Percentiles rank a stretch among this genome's conserved stretches.
Evolutionary conservation across 2,329 filamentous ascomycete genomes (phyloP).

Genomic region (Stagonosporopsis chrysanthemi): DNA sequence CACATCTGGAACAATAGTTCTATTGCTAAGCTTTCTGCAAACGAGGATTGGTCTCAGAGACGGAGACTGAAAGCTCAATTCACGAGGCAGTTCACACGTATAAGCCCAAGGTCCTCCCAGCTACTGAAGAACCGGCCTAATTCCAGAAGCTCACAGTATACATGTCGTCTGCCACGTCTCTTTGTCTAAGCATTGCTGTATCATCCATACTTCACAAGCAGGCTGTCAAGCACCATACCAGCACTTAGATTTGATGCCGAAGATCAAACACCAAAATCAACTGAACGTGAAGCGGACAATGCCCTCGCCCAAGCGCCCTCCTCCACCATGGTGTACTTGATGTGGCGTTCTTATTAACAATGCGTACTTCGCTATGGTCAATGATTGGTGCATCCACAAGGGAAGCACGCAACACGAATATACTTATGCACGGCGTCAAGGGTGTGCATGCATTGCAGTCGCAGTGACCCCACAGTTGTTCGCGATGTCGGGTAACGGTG

Average conservation of each 20-base stretch:
- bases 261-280: neutral
- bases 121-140: constrained; percentile 1
- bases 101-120: neutral
- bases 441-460: neutral
- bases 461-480: constrained; percentile 4
- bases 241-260: neutral
- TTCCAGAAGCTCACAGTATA: neutral
- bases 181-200: neutral
- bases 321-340: neutral
- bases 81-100: constrained; percentile 4
- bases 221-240: neutral
- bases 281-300: neutral
- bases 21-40: neutral
- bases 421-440: constrained; percentile 2
- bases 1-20: no score
- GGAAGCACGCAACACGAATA: constrained; percentile 1
- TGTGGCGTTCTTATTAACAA: constrained; percentile 8
- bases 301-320: neutral
- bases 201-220: neutral
- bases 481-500: constrained; percentile 18
- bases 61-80: constrained; percentile 19
- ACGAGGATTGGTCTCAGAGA: neutral
- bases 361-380: neutral
- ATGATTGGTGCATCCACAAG: neutral
- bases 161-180: no score